These are phyloP conservation scores for Malassezia brasiliensis DNA, from an alignment of 1,284 basidiomycete species.

Conservation along the genomic window DNA sequence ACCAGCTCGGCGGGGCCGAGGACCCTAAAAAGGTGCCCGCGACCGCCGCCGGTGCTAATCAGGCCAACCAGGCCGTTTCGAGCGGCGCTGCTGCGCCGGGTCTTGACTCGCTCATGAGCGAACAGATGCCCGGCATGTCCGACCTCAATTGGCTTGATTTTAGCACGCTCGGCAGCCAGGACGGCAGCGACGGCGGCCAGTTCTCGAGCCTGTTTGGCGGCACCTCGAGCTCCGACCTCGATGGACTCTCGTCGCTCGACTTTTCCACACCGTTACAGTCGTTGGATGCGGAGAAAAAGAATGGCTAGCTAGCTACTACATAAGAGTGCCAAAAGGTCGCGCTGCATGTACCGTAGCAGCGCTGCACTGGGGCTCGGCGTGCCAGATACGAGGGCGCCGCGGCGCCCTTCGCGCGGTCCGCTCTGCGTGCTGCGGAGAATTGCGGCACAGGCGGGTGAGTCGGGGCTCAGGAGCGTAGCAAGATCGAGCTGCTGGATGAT, in stretches of 20 bases:
- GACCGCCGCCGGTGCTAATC: not conserved
- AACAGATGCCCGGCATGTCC: not conserved
- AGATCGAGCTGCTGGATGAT: constrained; percentile 29
- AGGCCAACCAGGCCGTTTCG: not conserved
- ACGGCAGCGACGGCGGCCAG: not conserved
- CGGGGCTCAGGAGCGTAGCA: constrained; percentile 20
- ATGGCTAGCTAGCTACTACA: not conserved
- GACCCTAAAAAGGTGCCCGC: not conserved
- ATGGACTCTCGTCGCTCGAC: not conserved
- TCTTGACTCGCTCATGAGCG: not conserved
- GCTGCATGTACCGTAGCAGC: constrained; percentile 11
- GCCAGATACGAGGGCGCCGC: not conserved
- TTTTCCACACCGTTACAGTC: not conserved
- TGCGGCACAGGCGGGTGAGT: constrained; percentile 7
- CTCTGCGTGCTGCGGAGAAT: not conserved
- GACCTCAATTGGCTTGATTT: constrained; percentile 17
- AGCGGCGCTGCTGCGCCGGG: not conserved
- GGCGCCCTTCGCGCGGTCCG: not conserved
- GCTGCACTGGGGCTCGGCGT: constrained; percentile 6
- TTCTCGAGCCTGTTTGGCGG: not conserved
- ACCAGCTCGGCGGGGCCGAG: not conserved
- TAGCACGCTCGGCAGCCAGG: not conserved
- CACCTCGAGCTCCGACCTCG: not conserved
- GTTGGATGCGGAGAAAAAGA: not conserved
- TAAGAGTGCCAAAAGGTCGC: constrained; percentile 5